Evolutionary conservation across 1,139 yeast species (phyloP).

Genomic region (Hyphopichia wangnamkhiaoensis): DNA sequence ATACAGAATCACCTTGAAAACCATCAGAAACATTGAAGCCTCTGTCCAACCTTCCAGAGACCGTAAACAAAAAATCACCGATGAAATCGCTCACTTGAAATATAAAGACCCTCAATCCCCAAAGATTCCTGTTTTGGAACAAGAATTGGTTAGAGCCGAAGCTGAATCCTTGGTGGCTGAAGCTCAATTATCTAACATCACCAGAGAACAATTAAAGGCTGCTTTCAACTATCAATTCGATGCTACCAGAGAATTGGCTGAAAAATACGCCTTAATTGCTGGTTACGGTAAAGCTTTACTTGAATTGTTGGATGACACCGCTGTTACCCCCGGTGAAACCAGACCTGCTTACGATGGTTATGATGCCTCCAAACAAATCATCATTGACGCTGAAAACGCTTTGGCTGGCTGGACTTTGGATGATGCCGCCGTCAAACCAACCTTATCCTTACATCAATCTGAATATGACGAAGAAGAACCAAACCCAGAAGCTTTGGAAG

Average conservation of each 20-base stretch:
- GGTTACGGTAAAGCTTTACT: conserved; percentile 97
- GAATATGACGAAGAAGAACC: conserved; percentile 65
- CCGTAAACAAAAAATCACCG: conserved; percentile 96
- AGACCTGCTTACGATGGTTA: conserved; percentile 98
- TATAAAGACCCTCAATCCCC: conserved; percentile 98
- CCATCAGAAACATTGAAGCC: conserved; percentile 94
- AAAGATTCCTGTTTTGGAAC: conserved; percentile 92
- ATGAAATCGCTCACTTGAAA: conserved; percentile 95
- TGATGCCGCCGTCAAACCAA: conserved; percentile 92
- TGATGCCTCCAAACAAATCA: conserved; percentile 96
- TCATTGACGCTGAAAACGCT: conserved; percentile 95
- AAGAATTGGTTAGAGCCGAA: conserved; percentile 97
- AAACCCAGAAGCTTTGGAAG: conserved; percentile 54
- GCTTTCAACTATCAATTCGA: conserved; percentile 97
- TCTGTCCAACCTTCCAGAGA: conserved; percentile 98
- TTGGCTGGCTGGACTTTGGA: conserved; percentile 96
- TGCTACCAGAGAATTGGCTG: conserved; percentile 93
- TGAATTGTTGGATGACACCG: conserved; percentile 93
- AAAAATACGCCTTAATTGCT: conserved; percentile 94
- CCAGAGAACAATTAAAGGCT: conserved; percentile 96
- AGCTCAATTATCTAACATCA: conserved; percentile 96
- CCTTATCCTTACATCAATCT: conserved; percentile 83
- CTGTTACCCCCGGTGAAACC: conserved; percentile 99
- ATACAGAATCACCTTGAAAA: conserved; percentile 93
- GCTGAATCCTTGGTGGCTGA: conserved; percentile 99